Evolutionary conservation across 106 monocot genomes (phyloP), one percentile per base, ranked within the genome.

Genomic region (Gastrodia elata): DNA sequence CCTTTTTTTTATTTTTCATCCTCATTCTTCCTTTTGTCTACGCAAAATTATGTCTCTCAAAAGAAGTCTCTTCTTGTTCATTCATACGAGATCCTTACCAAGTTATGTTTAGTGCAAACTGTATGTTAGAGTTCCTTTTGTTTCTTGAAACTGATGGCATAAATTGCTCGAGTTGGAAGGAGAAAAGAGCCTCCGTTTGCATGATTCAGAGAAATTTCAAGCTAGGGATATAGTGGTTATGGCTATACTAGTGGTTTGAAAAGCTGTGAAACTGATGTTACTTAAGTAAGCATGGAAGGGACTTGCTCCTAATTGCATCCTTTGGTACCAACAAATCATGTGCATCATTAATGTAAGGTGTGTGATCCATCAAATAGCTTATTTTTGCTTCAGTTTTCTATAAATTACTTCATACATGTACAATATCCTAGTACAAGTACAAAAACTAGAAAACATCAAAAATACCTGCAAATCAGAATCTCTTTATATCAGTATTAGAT

Each of bases 131-230:
- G 61, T 61, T 61, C 1, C 5, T 61, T 30, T 61, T 27, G 5
- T 32, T 30, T 32, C 32, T 52, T 20, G 20, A n/a, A 22, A n/a
- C n/a, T n/a, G n/a, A n/a, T 52, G n/a, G 0, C 52, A 4, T 22
- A 52, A 52, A 22, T n/a, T n/a, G n/a, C n/a, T n/a, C n/a, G n/a
- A 61, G 3, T 61, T 61, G 61, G 61, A 32, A 61, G 27, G 61
- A 61, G 32, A 32, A 2, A 32, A 24, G 22, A 32, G 27, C 61
- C 14, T 11, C 27, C 14, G 10, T 52, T 32, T 3, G 32, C 61
- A 61, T 61, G 30, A 27, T 61, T 11, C 11, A 3, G 9, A 61
- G 3, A 32, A n/a, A n/a, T n/a, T n/a, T n/a, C n/a, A n/a, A n/a
- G n/a, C n/a, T n/a, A n/a, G n/a, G n/a, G n/a, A n/a, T n/a, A n/a